Evolutionary conservation across 2,329 filamentous ascomycete genomes (phyloP), one percentile per base, ranked within the genome.

Genomic region (Coleophoma cylindrospora): DNA sequence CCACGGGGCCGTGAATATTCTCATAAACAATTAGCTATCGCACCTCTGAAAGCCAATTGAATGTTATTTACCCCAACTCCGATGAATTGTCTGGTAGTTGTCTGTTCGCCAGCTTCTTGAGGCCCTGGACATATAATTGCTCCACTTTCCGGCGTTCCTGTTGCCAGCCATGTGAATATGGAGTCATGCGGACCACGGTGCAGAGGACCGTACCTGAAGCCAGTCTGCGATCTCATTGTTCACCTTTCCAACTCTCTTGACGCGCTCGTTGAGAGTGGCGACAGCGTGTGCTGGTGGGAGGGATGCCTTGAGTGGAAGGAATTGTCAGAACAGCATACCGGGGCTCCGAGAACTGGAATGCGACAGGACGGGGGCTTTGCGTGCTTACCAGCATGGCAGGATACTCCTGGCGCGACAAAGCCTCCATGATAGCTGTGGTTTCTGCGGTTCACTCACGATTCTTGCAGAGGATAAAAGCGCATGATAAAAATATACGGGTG

Each of bases 191-290:
- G 40, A 43, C 43, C 34, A 51, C 14, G 17, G 47, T 27, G 34
- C 14, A 37, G 40, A 10, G 2, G 19, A 19, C 17, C 37, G 32
- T 83, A 96, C 91, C 85, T 92, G 87, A 55, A 99, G 80, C 90
- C 92, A 99, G 72, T 97, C 92, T 68, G 92, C 92, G 64, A 99
- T 89, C 66, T 96, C 90, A 60, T 76, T 72, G 70, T 99, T 96
- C 72, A 95, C 74, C 68, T 86, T 90, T 62, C 80, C 81, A 66
- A 97, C 92, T 70, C 90, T 82, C 70, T 87, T 88, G 61, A 97
- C 81, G 64, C 94, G 89, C 61, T 96, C 91, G 69, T 86, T 87
- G 62, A 97, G 80, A 52, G 90, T 80, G 49, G 81, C 79, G 37
- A 91, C 88, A 53, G 94, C 91, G 73, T 94, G 89, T 59, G 73